Evolutionary conservation across 73 alveolate species (phyloP).

Genomic region (Chromera velia): DNA sequence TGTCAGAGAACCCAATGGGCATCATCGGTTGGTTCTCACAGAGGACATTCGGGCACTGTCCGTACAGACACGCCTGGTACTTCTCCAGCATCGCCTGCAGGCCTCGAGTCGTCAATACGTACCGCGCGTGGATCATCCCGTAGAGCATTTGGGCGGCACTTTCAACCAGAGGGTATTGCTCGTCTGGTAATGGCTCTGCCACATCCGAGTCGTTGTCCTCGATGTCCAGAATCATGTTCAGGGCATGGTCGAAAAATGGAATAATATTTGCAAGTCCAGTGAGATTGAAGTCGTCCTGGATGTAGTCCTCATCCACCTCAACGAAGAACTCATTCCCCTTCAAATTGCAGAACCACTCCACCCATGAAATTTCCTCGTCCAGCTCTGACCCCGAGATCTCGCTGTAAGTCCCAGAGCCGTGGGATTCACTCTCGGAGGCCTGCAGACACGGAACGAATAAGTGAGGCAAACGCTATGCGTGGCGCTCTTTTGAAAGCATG

Average conservation of each 20-base stretch:
- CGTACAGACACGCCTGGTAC: constrained; percentile 56
- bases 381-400: constrained; percentile 30
- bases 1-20: constrained; percentile 73
- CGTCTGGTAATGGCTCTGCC: too few species aligned
- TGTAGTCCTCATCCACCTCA: constrained; percentile 51
- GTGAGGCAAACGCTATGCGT: too few species aligned
- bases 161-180: too few species aligned
- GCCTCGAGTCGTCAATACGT: constrained; percentile 67
- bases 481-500: too few species aligned
- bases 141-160: constrained; percentile 62
- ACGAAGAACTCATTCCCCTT: constrained; percentile 53
- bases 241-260: constrained; percentile 10
- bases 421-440: too few species aligned
- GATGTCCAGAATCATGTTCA: constrained; percentile 25
- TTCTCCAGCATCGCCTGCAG: constrained; percentile 71
- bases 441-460: too few species aligned
- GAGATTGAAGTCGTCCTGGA: constrained; percentile 54
- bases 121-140: constrained; percentile 75
- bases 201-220: constrained; percentile 12
- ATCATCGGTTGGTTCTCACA: constrained; percentile 70
- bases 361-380: constrained; percentile 50
- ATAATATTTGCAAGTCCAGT: constrained; percentile 16
- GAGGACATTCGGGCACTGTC: constrained; percentile 64
- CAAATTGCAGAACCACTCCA: constrained; percentile 9
- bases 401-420: too few species aligned